Percentiles rank a stretch among this genome's conserved stretches.
These are phyloP conservation scores for Alloteropsis angusta DNA, from an alignment of 202 grass and related monocot genomes.

Conservation along the genomic window DNA sequence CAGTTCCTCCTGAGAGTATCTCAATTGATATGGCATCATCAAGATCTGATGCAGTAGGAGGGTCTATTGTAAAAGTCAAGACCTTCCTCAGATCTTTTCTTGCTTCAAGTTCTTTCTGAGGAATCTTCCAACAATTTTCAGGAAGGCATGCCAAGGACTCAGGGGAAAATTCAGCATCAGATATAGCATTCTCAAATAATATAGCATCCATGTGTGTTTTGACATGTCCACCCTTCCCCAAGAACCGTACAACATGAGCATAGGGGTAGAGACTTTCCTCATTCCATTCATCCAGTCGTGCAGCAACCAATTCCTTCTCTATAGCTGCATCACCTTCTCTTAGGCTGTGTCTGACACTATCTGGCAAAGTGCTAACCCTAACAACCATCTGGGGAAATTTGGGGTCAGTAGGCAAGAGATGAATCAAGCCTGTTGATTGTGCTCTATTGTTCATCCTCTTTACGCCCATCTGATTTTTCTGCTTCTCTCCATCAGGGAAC, in stretches of 20 bases:
- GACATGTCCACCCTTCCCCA: conserved; percentile 68
- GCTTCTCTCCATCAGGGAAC: conserved; percentile 38
- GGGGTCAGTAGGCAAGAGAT: conserved; percentile 63
- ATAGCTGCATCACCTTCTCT: conserved; percentile 48
- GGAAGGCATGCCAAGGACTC: conserved; percentile 70
- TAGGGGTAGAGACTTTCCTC: conserved; percentile 61
- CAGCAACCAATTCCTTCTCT: conserved; percentile 65
- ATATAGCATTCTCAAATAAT: conserved; percentile 82
- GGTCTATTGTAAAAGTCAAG: conserved; percentile 80
- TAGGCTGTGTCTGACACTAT: conserved; percentile 44
- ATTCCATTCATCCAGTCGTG: conserved; percentile 72
- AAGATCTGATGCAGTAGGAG: conserved; percentile 68
- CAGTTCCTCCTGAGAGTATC: conserved; percentile 46
- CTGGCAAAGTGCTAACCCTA: conserved; percentile 41
- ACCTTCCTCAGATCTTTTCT: conserved; percentile 76
- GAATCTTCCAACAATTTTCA: conserved; percentile 49
- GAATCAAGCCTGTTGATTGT: conserved; percentile 28
- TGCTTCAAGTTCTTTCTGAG: conserved; percentile 56
- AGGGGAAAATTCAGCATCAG: conserved; percentile 37
- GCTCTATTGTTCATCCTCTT: conserved; percentile 42
- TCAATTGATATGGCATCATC: conserved; percentile 95
- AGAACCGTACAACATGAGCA: conserved; percentile 48
- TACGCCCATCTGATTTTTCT: conserved; percentile 30
- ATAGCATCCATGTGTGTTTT: conserved; percentile 86
- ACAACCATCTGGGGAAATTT: conserved; percentile 86